phyloP scores from a whole-genome alignment of 768 basidiomycete species.

The Rhodocollybia butyracea region DNA sequence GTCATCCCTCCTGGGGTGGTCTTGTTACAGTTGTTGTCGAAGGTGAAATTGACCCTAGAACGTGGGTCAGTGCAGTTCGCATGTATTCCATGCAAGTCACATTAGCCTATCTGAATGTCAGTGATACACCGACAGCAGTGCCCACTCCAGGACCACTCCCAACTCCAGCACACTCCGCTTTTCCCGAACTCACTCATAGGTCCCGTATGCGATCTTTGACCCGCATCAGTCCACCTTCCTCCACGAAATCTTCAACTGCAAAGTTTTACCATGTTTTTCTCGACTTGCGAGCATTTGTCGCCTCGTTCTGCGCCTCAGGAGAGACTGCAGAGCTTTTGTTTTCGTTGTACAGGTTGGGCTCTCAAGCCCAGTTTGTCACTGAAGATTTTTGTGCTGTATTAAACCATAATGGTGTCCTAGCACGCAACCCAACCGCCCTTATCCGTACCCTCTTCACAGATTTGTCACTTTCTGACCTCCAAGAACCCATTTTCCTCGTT shows the following conservation, averaged over 20 bases:
- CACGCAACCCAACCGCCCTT: slow-evolving; percentile 71
- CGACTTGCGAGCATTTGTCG: slow-evolving; percentile 90
- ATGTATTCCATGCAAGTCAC: slow-evolving; percentile 91
- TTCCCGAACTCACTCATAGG: slow-evolving; percentile 49
- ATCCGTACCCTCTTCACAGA: slow-evolving; percentile 90
- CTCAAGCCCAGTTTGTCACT: slow-evolving; percentile 81
- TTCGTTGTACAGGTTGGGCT: slow-evolving; percentile 81
- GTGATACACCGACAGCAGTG: slow-evolving; percentile 33
- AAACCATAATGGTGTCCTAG: slow-evolving; percentile 86
- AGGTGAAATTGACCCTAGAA: slow-evolving; percentile 73
- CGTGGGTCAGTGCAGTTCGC: slow-evolving; percentile 84
- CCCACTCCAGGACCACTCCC: slow-evolving; percentile 42
- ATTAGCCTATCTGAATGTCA: slow-evolving; percentile 71
- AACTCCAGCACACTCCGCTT: slow-evolving; percentile 67
- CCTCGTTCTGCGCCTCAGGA: slow-evolving; percentile 83
- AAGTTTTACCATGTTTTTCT: slow-evolving; percentile 90
- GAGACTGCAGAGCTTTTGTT: slow-evolving; percentile 94
- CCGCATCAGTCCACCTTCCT: slow-evolving; percentile 21
- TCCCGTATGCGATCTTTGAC: slow-evolving; percentile 33
- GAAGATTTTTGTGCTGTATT: slow-evolving; percentile 90
- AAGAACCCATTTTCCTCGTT: slow-evolving; percentile 84
- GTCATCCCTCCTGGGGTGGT: slow-evolving; percentile 88
- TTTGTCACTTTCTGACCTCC: slow-evolving; percentile 80
- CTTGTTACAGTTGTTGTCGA: slow-evolving; percentile 90
- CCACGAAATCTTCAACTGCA: slow-evolving; percentile 38